A percentile compares a stretch with the other conserved stretches of the same genome.
These are phyloP conservation scores for Cutaneotrichosporon dermatis DNA, from an alignment of 1,284 basidiomycete species.

Conservation along the genomic window DNA sequence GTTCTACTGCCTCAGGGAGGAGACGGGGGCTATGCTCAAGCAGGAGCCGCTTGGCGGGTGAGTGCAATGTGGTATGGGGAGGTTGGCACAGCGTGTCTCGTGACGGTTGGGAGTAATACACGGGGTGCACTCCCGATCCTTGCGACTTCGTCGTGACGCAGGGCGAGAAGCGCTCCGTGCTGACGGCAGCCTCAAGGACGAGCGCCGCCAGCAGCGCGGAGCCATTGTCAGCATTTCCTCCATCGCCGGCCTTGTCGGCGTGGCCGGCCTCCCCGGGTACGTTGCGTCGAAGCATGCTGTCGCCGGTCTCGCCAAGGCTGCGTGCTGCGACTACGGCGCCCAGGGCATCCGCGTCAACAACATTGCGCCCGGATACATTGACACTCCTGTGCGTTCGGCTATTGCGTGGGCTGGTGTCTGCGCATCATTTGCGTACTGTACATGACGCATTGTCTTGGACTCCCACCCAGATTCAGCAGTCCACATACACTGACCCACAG, in stretches of 20 bases:
- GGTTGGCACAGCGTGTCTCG: no score
- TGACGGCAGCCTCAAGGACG: constrained; percentile 2
- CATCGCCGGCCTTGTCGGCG: constrained; percentile 7
- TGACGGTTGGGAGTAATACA: constrained; percentile 22
- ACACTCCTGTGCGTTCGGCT: constrained; percentile 10
- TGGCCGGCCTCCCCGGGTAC: constrained; percentile 3
- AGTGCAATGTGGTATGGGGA: no score
- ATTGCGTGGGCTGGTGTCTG: no score
- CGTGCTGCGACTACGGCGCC: constrained; percentile 16
- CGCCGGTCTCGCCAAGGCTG: constrained; percentile 18
- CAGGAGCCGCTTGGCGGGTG: constrained; percentile 19
- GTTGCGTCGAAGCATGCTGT: constrained; percentile 24
- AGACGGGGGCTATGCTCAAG: constrained; percentile 21
- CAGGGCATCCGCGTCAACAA: constrained; percentile 17
- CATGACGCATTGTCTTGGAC: no score
- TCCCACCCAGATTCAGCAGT: no score
- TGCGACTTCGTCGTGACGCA: no score
- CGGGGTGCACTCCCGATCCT: no score
- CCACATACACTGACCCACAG: background rate
- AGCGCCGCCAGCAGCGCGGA: constrained; percentile 18
- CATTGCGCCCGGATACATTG: constrained; percentile 20
- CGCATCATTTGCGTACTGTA: no score
- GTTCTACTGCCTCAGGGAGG: constrained; percentile 22
- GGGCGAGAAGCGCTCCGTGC: no score
- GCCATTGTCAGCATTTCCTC: constrained; percentile 26